Percentiles rank a stretch among this genome's conserved stretches.
Conservation (phyloP, 352 stramenopile genomes). For the Phytophthora pisi region DNA sequence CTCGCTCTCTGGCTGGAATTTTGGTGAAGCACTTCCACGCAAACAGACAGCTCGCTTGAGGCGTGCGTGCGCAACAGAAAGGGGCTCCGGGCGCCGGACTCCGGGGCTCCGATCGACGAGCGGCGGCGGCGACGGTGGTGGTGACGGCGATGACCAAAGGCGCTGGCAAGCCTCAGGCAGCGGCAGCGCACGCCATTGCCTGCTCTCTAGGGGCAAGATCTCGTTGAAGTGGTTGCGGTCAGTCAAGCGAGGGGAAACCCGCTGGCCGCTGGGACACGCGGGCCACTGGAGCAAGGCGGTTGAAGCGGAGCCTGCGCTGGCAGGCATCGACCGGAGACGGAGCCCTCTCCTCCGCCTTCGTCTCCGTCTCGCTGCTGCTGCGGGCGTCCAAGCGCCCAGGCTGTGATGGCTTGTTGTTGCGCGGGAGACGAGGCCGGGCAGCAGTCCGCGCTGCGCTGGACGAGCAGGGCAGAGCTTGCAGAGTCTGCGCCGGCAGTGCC, state of each 20-base stretch:
- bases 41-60: conserved; percentile 24
- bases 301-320: conserved; percentile 3
- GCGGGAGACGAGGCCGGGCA: conserved; percentile 22
- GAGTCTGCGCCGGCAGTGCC: too few species aligned
- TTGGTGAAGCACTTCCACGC: conserved; percentile 31
- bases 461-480: too few species aligned
- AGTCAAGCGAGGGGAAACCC: conserved; percentile 25
- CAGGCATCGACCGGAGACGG: too few species aligned
- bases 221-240: conserved; percentile 26
- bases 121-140: neutral
- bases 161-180: neutral
- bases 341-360: too few species aligned
- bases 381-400: conserved; percentile 11
- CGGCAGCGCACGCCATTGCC: neutral
- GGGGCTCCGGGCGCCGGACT: conserved; percentile 15
- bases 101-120: neutral
- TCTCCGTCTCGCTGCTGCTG: neutral
- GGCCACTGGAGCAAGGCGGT: conserved; percentile 8
- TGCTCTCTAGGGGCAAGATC: conserved; percentile 18
- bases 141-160: neutral
- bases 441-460: too few species aligned
- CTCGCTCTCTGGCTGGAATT: conserved; percentile 22
- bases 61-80: conserved; percentile 27
- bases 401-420: conserved; percentile 34
- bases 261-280: conserved; percentile 17